A percentile compares a stretch with the other conserved stretches of the same genome.
Conservation (phyloP, 371 early-diverging fungal genomes). For the Lichtheimia hyalospora region DNA sequence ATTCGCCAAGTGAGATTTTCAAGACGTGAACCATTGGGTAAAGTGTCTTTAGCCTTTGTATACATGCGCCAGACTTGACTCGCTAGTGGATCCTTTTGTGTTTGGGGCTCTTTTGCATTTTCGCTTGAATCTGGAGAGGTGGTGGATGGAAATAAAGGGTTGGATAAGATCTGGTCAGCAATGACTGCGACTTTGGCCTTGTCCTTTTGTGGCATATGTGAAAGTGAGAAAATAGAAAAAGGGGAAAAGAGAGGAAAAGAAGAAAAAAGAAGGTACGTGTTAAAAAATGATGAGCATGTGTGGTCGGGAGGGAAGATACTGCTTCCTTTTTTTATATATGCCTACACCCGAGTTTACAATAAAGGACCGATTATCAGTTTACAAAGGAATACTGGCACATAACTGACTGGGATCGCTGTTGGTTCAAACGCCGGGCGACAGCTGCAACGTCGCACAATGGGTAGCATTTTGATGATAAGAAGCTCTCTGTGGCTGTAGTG, state of each 20-base stretch:
- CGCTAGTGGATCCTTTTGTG: conserved; percentile 43
- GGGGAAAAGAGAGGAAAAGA: conserved; percentile 1
- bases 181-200: conserved; percentile 6
- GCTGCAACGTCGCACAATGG: neutral
- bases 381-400: too few species aligned
- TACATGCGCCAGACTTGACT: conserved; percentile 61
- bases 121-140: neutral
- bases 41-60: conserved; percentile 56
- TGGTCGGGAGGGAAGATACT: neutral
- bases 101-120: neutral
- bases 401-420: too few species aligned
- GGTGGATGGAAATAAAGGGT: conserved; percentile 10
- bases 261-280: neutral
- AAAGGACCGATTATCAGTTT: too few species aligned
- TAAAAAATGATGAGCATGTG: neutral
- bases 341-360: too few species aligned
- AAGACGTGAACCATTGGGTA: conserved; percentile 55
- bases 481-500: too few species aligned
- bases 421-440: conserved; percentile 1
- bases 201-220: conserved; percentile 9
- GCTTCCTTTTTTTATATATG: conserved; percentile 6
- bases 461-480: neutral
- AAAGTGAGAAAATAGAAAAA: neutral
- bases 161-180: conserved; percentile 10
- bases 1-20: conserved; percentile 67